These are phyloP conservation scores for Trypanosoma platydactyli DNA, from an alignment of 208 protist species.

Conservation along the genomic window DNA sequence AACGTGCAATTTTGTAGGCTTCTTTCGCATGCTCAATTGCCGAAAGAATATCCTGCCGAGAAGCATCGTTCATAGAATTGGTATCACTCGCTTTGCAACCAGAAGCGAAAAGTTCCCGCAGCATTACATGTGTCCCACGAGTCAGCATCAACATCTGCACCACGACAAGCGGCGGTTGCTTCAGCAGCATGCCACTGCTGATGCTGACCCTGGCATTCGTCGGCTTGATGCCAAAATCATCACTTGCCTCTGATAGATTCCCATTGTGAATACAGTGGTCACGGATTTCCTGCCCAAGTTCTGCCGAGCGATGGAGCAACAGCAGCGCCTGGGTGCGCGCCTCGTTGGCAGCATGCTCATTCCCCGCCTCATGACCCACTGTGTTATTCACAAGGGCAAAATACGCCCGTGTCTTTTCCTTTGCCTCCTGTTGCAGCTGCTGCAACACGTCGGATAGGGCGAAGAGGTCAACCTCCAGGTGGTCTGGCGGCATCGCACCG, in stretches of 20 bases:
- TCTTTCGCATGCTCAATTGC: constrained; percentile 23
- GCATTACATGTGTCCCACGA: constrained; percentile 16
- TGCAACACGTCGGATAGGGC: constrained; percentile 4
- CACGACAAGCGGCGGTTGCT: constrained; percentile 14
- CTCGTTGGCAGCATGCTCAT: background rate
- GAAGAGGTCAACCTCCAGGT: background rate
- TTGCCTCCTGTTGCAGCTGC: constrained; percentile 12
- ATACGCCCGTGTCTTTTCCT: constrained; percentile 5
- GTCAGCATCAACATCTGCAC: constrained; percentile 14
- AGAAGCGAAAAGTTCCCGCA: constrained; percentile 15
- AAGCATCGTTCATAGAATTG: background rate
- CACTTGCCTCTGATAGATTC: background rate
- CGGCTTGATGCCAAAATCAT: background rate
- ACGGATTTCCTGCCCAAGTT: background rate
- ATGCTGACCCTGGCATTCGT: background rate
- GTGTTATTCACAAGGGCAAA: background rate
- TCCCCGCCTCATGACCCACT: background rate
- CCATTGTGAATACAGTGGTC: background rate
- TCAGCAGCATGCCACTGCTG: background rate
- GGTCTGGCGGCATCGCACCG: background rate
- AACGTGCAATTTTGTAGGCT: constrained; percentile 3
- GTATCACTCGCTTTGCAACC: background rate
- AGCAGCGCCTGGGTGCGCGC: background rate
- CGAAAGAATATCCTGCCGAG: background rate
- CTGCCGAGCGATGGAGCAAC: constrained; percentile 5